These are phyloP conservation scores for Beauveria asiatica DNA, from an alignment of 2,329 filamentous ascomycete genomes.

Conservation along the genomic window DNA sequence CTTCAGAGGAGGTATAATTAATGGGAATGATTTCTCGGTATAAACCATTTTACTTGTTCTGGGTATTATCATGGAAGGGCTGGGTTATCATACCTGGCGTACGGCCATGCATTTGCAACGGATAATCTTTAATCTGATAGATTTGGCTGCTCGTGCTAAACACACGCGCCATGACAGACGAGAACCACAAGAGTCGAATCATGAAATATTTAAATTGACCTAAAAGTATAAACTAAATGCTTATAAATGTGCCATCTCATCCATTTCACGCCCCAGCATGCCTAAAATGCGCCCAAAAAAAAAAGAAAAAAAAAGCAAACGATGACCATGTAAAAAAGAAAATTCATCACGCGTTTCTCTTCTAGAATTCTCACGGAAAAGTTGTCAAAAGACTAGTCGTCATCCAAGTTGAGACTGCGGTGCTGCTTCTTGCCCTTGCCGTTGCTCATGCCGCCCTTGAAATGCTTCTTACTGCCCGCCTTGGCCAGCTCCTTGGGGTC, in stretches of 20 bases:
- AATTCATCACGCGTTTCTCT: not conserved
- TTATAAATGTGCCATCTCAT: not conserved
- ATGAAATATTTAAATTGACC: not conserved
- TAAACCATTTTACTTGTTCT: not conserved
- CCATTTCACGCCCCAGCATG: not conserved
- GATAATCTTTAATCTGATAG: not conserved
- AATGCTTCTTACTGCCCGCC: conserved; percentile 79
- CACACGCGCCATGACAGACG: no score
- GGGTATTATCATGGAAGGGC: not conserved
- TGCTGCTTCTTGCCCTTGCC: conserved; percentile 42
- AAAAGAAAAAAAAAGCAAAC: not conserved
- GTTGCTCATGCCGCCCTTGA: conserved; percentile 65
- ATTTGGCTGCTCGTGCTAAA: not conserved
- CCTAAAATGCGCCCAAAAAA: not conserved
- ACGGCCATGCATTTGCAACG: not conserved
- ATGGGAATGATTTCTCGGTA: not conserved
- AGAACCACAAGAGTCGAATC: not conserved
- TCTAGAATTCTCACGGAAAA: not conserved
- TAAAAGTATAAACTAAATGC: not conserved
- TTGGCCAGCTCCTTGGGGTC: conserved; percentile 69
- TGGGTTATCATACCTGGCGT: not conserved
- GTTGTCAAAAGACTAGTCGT: conserved; percentile 6
- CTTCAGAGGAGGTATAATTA: no score
- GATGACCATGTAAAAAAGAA: not conserved
- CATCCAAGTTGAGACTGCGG: conserved; percentile 13